Evolutionary conservation across 164 flowering plant species (phyloP).

Genomic region (Dillenia suffruticosa): DNA sequence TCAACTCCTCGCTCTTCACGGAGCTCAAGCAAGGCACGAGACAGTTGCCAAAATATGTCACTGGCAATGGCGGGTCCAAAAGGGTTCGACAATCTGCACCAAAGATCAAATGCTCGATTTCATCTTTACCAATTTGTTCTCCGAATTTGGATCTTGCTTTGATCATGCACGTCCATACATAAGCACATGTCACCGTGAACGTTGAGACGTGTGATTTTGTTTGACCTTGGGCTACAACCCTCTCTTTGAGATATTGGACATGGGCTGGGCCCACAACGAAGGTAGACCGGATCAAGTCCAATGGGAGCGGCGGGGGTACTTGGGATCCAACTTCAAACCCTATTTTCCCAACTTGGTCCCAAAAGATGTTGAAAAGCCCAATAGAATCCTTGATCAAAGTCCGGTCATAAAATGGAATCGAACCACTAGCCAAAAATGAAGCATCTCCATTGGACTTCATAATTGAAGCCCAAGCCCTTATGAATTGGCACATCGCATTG

Average conservation of each 20-base stretch:
- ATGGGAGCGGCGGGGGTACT: neutral
- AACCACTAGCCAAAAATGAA: neutral
- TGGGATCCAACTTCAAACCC: neutral
- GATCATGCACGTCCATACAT: conserved; percentile 33
- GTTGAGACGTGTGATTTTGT: conserved; percentile 12
- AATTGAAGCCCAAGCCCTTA: conserved; percentile 41
- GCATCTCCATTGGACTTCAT: conserved; percentile 6
- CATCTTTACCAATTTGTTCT: neutral
- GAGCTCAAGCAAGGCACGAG: conserved; percentile 3
- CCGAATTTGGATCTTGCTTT: conserved; percentile 7
- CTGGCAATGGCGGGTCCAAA: conserved; percentile 23
- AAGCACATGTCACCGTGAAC: conserved; percentile 28
- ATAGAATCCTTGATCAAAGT: conserved; percentile 15
- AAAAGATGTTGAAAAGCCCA: conserved; percentile 8
- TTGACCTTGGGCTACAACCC: neutral
- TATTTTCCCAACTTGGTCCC: neutral
- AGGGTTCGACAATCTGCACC: conserved; percentile 31
- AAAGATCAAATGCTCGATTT: conserved; percentile 11
- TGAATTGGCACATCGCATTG: conserved; percentile 15
- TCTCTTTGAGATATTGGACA: conserved; percentile 18
- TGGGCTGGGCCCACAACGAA: conserved; percentile 16
- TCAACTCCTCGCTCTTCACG: conserved; percentile 8
- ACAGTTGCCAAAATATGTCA: conserved; percentile 53
- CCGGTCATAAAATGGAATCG: conserved; percentile 20
- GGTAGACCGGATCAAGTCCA: conserved; percentile 21